Evolutionary conservation across 805 yeast genomes (phyloP).

Genomic region (Brettanomyces bruxellensis): DNA sequence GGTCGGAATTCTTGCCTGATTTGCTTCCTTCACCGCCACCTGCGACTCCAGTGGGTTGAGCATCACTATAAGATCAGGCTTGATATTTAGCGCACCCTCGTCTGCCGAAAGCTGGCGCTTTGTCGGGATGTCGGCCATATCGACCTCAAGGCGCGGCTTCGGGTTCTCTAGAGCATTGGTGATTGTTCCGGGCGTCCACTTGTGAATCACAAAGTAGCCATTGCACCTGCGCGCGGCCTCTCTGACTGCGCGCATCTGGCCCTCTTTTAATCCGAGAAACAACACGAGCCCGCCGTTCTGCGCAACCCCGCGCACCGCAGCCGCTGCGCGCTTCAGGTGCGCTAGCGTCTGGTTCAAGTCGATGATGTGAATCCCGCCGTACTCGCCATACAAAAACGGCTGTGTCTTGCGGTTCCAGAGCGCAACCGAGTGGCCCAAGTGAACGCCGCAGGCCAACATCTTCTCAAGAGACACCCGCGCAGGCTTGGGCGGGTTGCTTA

Average conservation of each 20-base stretch:
- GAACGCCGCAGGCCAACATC: constrained; percentile 87
- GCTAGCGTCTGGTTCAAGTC: constrained; percentile 79
- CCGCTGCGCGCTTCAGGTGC: constrained; percentile 71
- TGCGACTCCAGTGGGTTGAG: constrained; percentile 85
- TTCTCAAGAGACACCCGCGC: constrained; percentile 56
- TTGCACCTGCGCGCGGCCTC: constrained; percentile 69
- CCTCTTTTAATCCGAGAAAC: constrained; percentile 76
- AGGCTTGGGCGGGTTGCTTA: constrained; percentile 47
- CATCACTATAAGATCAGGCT: constrained; percentile 83
- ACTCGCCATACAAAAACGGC: constrained; percentile 79
- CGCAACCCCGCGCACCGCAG: constrained; percentile 75
- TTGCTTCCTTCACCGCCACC: constrained; percentile 74
- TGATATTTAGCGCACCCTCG: constrained; percentile 47
- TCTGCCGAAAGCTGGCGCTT: constrained; percentile 43
- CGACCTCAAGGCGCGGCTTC: constrained; percentile 67
- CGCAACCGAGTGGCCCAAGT: constrained; percentile 83
- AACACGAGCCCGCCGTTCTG: constrained; percentile 73
- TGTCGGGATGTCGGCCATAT: constrained; percentile 62
- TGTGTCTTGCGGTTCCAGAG: constrained; percentile 75
- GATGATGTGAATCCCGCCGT: constrained; percentile 85
- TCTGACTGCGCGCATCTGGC: constrained; percentile 65
- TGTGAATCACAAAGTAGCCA: constrained; percentile 72
- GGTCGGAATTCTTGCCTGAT: constrained; percentile 77
- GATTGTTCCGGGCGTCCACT: constrained; percentile 94
- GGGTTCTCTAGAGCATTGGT: constrained; percentile 61